Evolutionary conservation across 345 rosid genomes (phyloP).

Genomic region (Moricandia moricandioides): DNA sequence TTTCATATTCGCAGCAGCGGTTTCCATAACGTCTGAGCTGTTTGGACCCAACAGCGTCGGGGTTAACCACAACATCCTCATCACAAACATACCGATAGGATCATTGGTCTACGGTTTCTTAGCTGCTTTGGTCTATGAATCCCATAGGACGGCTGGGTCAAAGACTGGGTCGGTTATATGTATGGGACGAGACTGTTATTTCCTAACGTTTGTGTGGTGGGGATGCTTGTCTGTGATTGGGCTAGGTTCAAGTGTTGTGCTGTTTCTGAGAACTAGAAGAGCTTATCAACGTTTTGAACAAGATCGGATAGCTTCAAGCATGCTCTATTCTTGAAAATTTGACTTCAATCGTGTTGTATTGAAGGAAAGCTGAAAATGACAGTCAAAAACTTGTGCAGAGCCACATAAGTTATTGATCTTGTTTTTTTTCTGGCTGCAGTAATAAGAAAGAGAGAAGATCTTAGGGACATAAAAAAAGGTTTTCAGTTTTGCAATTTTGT

Average conservation of each 20-base stretch:
- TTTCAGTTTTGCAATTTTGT: not conserved
- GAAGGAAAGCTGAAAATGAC: not conserved
- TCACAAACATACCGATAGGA: constrained; percentile 89
- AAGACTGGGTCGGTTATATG: constrained; percentile 41
- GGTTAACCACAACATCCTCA: constrained; percentile 91
- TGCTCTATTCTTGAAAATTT: constrained; percentile 17
- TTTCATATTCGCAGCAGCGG: constrained; percentile 92
- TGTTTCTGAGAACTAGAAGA: constrained; percentile 73
- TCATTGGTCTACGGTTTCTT: constrained; percentile 76
- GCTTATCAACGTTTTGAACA: constrained; percentile 75
- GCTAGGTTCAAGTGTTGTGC: constrained; percentile 53
- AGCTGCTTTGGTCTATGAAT: constrained; percentile 79
- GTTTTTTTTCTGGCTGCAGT: constrained; percentile 15
- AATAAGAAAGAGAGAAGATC: constrained; percentile 6
- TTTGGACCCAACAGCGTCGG: constrained; percentile 90
- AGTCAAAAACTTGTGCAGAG: constrained; percentile 5
- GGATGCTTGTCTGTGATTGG: constrained; percentile 80
- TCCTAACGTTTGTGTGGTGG: constrained; percentile 81
- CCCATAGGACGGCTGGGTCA: constrained; percentile 40
- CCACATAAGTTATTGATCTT: too few species aligned
- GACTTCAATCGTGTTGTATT: not conserved
- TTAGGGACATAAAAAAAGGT: not conserved
- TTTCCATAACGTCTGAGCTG: constrained; percentile 83
- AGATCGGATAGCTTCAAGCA: constrained; percentile 43
- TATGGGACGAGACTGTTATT: constrained; percentile 80